Conservation (phyloP, 179 eudicot genomes). For the Carnegiea gigantea region DNA sequence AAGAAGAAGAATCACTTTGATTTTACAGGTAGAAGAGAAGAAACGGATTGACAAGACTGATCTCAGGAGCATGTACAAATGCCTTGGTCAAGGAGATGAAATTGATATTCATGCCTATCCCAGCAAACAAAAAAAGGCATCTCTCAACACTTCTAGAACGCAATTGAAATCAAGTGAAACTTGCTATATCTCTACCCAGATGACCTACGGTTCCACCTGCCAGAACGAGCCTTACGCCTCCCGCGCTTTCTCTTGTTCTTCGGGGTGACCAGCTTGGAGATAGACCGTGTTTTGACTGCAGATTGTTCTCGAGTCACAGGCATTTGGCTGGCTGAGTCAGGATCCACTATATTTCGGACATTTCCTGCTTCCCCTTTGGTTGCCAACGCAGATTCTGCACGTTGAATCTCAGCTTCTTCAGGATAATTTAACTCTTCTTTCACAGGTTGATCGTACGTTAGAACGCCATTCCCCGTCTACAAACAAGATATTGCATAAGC, state of each 20-base stretch:
- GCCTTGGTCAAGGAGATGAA: constrained; percentile 14
- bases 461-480: constrained; percentile 43
- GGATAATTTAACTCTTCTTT: constrained; percentile 36
- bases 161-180: constrained; percentile 1
- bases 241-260: constrained; percentile 59
- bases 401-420: constrained; percentile 30
- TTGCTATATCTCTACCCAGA: constrained; percentile 37
- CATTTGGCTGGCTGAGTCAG: constrained; percentile 25
- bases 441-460: constrained; percentile 37
- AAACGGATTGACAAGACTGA: constrained; percentile 5
- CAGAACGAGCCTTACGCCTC: constrained; percentile 52
- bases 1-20: constrained; percentile 13
- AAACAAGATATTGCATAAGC: constrained; percentile 5
- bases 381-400: constrained; percentile 23
- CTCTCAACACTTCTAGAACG: constrained; percentile 9
- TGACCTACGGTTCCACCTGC: constrained; percentile 47
- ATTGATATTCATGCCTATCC: background rate
- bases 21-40: constrained; percentile 12
- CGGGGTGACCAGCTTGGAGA: constrained; percentile 40
- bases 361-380: constrained; percentile 27
- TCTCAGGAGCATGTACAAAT: constrained; percentile 31
- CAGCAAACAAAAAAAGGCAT: background rate
- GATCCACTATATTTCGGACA: constrained; percentile 22
- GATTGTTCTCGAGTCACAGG: constrained; percentile 33
- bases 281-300: constrained; percentile 41